Conservation (phyloP, 2,329 filamentous ascomycete species). For the Dactylellina haptotyla region DNA sequence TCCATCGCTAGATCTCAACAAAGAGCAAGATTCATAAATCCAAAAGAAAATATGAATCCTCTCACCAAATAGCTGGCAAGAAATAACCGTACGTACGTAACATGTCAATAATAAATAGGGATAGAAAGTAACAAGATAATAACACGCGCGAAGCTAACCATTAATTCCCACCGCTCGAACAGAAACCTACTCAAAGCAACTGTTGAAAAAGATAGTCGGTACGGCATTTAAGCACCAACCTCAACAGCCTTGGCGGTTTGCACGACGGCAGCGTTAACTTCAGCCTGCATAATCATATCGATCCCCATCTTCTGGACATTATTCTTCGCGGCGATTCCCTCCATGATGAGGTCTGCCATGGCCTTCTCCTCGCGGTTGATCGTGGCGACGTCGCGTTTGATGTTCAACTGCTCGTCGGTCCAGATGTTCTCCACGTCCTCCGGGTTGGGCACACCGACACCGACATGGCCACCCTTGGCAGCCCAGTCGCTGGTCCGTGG, state of each 20-base stretch:
- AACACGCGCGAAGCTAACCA: background rate
- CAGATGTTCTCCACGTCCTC: slow-evolving; percentile 75
- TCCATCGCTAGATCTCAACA: background rate
- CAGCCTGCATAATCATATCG: slow-evolving; percentile 29
- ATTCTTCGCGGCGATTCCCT: slow-evolving; percentile 12
- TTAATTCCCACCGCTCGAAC: too few relatives aligned
- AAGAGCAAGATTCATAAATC: too few relatives aligned
- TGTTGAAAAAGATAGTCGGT: background rate
- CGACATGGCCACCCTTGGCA: slow-evolving; percentile 89
- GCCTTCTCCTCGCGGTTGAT: slow-evolving; percentile 36
- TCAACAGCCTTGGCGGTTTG: slow-evolving; percentile 28
- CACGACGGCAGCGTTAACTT: background rate
- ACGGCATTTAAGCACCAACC: slow-evolving; percentile 25
- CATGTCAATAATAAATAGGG: background rate
- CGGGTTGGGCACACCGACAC: slow-evolving; percentile 79
- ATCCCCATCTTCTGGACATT: background rate
- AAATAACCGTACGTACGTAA: background rate
- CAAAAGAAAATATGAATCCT: too few relatives aligned
- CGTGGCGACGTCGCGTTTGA: slow-evolving; percentile 64
- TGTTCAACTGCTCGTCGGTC: slow-evolving; percentile 86
- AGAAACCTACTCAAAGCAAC: slow-evolving; percentile 2
- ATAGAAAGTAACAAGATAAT: background rate
- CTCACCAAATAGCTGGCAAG: background rate
- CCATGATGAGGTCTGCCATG: slow-evolving; percentile 44
- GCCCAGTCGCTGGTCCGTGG: slow-evolving; percentile 95